Base-by-base conservation (phyloP, 768 basidiomycete species). In the Russula virescens region DNA sequence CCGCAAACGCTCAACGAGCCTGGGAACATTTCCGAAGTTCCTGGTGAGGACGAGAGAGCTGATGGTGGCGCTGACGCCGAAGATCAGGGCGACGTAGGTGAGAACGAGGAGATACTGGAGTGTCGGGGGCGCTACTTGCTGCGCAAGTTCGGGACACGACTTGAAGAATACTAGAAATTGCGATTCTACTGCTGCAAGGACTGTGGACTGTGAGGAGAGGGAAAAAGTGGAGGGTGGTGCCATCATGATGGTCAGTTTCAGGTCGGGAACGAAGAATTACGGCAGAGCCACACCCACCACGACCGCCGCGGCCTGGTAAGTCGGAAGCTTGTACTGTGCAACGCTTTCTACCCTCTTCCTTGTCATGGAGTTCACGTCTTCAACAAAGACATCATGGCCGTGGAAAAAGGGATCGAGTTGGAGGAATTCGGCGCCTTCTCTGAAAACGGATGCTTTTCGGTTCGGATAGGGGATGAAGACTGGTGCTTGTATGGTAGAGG, bases 1-100 rank as follows among this genome's bases (percentile, higher is more conserved):
- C 48, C 21, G 46, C 31, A 60, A 34, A 19, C 63, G 55, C 11
- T 45, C 46, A 13, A 31, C 35, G 16, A 58, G 50, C 51, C 54
- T 35, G n/a, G 66, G 59, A 11, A 64, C 23, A 19, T 64, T 54
- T 21, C 63, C 62, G 11, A 64, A 61, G n/a, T 58, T 60, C 23
- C 55, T 55, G 14, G 53, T 66, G 52, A 66, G 66, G 6, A 66
- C 46, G 28, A 64, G 56, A 14, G 66, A 66, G 51, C 43, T 61
- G 46, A 66, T 64, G 9, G 62, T 66, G n/a, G 59, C 34, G 51
- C 60, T 61, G 34, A 60, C 43, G 60, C 66, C 60, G 59, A 67
- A 65, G 59, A 67, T 43, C 16, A 67, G 56, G 5, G 66, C 43
- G 25, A 60, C n/a, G 55, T 67, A 67, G 47, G 66, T 54, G 62